Evolutionary conservation across 106 monocot genomes (phyloP), one percentile per base, ranked within the genome.

Genomic region (Ottelia alismoides): DNA sequence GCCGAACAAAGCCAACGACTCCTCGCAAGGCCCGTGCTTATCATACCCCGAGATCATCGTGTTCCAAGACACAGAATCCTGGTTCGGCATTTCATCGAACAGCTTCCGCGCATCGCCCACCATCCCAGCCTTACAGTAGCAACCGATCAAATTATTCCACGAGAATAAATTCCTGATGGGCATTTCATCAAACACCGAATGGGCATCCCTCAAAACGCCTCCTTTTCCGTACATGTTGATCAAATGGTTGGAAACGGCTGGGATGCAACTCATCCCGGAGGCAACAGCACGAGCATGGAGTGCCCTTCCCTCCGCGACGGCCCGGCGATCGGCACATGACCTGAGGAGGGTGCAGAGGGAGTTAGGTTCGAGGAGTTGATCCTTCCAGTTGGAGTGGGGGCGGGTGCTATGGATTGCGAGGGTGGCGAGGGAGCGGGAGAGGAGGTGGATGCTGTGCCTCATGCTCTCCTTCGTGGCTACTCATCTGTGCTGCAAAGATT

Each of bases 71-170:
- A 72, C 72, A 11, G 64, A 49, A 31, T 72, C 72, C 28, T 50
- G 26, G 1, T 30, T 26, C 2, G 77, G 77, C 72, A 78, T 78
- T 64, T 64, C 68, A 54, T 78, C 63, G 23, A 78, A 78, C 67
- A 78, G 17, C 22, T 28, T 5, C 16, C 58, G 58, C 0, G 72
- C 77, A 3, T 43, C 43, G 1, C 17, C 17, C 14, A 72, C 31
- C 18, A 16, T 48, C 20, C 72, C 72, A 12, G 21, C 25, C 17
- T 62, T 69, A 51, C 68, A 69, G 31, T 74, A 78, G 2, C 47
- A 54, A 46, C 27, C 32, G 3, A 74, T 50, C 22, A 78, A 45
- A 20, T 43, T 70, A 32, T 78, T 78, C 69, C 73, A 78, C 11
- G 73, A 78, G 52, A 73, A 69, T 51, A 65, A 30, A 61, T 74